Conservation (phyloP, 495 filamentous ascomycete genomes). For the Massariosphaeria phaeospora region DNA sequence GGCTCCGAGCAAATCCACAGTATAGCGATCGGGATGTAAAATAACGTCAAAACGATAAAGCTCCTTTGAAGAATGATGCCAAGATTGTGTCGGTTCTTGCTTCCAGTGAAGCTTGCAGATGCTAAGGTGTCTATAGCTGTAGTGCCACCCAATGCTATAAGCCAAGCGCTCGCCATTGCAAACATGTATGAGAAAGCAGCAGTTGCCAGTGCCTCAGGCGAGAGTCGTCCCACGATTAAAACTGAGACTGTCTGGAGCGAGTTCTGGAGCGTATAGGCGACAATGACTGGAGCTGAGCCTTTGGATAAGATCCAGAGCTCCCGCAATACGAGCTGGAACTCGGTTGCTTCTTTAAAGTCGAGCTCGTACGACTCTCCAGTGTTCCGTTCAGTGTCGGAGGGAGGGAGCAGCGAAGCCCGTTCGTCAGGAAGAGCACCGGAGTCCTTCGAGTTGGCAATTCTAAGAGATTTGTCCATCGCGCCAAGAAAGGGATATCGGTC, state of each 20-base stretch:
- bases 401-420: slow-evolving; percentile 30
- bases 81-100: slow-evolving; percentile 73
- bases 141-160: slow-evolving; percentile 86
- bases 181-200: slow-evolving; percentile 94
- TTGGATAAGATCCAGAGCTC: slow-evolving; percentile 68
- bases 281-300: slow-evolving; percentile 72
- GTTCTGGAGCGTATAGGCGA: slow-evolving; percentile 86
- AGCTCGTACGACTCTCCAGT: slow-evolving; percentile 37
- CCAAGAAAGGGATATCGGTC: neutral
- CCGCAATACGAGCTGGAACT: slow-evolving; percentile 42
- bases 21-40: slow-evolving; percentile 71
- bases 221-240: slow-evolving; percentile 74
- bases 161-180: slow-evolving; percentile 84
- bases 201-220: slow-evolving; percentile 74
- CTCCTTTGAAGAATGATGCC: slow-evolving; percentile 78
- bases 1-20: slow-evolving; percentile 76
- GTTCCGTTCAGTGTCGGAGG: slow-evolving; percentile 27
- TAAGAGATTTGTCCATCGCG: slow-evolving; percentile 37
- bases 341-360: slow-evolving; percentile 31
- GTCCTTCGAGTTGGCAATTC: slow-evolving; percentile 26
- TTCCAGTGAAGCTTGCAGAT: slow-evolving; percentile 81
- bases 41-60: slow-evolving; percentile 64
- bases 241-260: slow-evolving; percentile 83
- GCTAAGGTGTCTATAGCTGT: slow-evolving; percentile 87
- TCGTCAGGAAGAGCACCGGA: slow-evolving; percentile 28